These are phyloP conservation scores for Golovinomyces cichoracearum DNA, from an alignment of 2,329 filamentous ascomycete genomes.

Conservation along the genomic window DNA sequence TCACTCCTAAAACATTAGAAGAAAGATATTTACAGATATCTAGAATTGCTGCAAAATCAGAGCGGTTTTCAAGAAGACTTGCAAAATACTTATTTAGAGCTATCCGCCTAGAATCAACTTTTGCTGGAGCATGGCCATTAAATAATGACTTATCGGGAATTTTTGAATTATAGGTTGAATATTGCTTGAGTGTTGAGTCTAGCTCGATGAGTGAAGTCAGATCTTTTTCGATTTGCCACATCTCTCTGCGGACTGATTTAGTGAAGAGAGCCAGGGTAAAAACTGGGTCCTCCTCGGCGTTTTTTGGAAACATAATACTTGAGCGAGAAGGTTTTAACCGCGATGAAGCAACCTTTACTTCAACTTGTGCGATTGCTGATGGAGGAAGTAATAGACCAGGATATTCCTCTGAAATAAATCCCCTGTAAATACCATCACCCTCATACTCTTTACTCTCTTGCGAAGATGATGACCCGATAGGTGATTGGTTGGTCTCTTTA, in stretches of 20 bases:
- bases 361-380: conserved; percentile 64
- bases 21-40: conserved; percentile 73
- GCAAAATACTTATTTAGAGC: conserved; percentile 72
- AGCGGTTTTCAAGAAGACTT: conserved; percentile 53
- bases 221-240: conserved; percentile 92
- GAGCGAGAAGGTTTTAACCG: conserved; percentile 78
- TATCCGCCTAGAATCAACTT: conserved; percentile 60
- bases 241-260: conserved; percentile 46
- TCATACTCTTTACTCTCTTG: not conserved
- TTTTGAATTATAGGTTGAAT: conserved; percentile 43
- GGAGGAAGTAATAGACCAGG: conserved; percentile 66
- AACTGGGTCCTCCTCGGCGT: conserved; percentile 72
- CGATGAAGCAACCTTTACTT: conserved; percentile 72
- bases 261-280: conserved; percentile 74
- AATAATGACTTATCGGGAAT: conserved; percentile 72
- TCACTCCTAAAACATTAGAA: conserved; percentile 34
- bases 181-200: conserved; percentile 55
- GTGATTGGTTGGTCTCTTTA: too few species aligned
- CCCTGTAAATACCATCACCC: conserved; percentile 39
- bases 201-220: conserved; percentile 54
- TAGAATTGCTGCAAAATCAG: conserved; percentile 51
- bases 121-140: conserved; percentile 74
- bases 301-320: conserved; percentile 55
- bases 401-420: conserved; percentile 62
- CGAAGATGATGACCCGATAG: not conserved